Percentiles rank a stretch among this genome's conserved stretches.
phyloP scores from a whole-genome alignment of 345 rosid species.

The Lenwebbia sp. region DNA sequence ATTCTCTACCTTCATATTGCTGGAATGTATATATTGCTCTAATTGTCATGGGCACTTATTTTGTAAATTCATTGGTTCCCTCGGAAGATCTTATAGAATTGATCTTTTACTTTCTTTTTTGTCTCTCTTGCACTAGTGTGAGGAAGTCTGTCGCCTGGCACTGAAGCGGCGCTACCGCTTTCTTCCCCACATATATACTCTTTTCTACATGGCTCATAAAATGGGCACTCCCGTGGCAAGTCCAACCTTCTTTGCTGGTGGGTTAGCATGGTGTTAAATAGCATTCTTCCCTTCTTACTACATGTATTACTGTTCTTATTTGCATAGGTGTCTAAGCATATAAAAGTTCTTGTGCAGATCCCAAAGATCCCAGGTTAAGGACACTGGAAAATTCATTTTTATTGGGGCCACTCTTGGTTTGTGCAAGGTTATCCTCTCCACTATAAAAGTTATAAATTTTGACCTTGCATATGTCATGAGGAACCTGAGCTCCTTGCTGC shows the following conservation, averaged over 20 bases:
- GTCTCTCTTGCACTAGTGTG: conserved; percentile 41
- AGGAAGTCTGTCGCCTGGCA: conserved; percentile 86
- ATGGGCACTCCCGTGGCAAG: conserved; percentile 68
- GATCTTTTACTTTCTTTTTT: not conserved
- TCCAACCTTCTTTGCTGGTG: conserved; percentile 83
- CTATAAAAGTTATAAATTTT: not conserved
- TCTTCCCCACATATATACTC: conserved; percentile 74
- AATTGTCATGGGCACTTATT: not conserved
- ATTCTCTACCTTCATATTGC: not conserved
- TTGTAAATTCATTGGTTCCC: not conserved
- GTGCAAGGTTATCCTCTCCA: conserved; percentile 44
- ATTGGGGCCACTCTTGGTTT: conserved; percentile 66
- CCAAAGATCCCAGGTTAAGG: conserved; percentile 62
- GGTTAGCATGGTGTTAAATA: not conserved
- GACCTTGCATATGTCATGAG: not conserved
- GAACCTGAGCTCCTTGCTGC: not conserved
- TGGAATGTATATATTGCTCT: not conserved
- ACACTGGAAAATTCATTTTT: conserved; percentile 68
- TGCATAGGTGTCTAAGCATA: not conserved
- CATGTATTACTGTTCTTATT: not conserved
- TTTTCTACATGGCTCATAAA: conserved; percentile 77
- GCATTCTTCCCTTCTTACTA: not conserved
- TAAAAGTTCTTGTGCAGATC: conserved; percentile 34
- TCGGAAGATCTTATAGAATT: not conserved
- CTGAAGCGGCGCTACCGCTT: conserved; percentile 83